These are phyloP conservation scores for Nicotiana benthamiana DNA, from an alignment of 257 asterid species.

Conservation along the genomic window DNA sequence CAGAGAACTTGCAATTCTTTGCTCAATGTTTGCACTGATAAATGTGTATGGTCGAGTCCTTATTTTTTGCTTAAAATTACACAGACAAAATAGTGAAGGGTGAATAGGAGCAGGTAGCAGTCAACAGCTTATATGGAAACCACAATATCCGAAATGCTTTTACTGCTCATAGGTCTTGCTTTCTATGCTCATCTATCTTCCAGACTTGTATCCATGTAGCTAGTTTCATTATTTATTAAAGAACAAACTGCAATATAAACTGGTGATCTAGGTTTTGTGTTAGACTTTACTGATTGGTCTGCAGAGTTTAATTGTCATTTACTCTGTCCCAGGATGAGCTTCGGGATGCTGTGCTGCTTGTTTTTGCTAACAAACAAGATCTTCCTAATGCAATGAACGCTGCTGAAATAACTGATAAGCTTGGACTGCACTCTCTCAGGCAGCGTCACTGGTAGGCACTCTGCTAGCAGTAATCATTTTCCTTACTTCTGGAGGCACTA, in stretches of 20 bases:
- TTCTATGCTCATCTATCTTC: not conserved
- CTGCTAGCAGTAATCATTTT: not conserved
- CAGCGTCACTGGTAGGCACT: conserved; percentile 7
- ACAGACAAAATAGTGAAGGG: not conserved
- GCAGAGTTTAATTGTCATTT: not conserved
- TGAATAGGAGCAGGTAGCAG: not conserved
- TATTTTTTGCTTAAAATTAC: not conserved
- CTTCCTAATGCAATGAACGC: conserved; percentile 8
- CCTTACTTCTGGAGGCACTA: not conserved
- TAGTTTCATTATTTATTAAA: not conserved
- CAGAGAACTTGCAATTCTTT: not conserved
- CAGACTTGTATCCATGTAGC: not conserved
- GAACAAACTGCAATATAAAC: not conserved
- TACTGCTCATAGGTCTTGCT: not conserved
- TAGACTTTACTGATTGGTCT: not conserved
- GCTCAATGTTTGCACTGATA: not conserved
- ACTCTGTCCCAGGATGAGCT: conserved; percentile 1
- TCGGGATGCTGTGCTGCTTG: conserved; percentile 1
- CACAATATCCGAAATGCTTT: not conserved
- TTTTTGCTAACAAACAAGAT: conserved; percentile 9
- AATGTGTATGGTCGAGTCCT: not conserved
- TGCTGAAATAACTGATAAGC: conserved; percentile 7
- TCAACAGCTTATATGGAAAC: not conserved
- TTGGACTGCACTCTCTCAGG: conserved; percentile 4
- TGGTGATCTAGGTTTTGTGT: not conserved